phyloP scores from a whole-genome alignment of 148 eudicot species.

The Beta vulgaris region DNA sequence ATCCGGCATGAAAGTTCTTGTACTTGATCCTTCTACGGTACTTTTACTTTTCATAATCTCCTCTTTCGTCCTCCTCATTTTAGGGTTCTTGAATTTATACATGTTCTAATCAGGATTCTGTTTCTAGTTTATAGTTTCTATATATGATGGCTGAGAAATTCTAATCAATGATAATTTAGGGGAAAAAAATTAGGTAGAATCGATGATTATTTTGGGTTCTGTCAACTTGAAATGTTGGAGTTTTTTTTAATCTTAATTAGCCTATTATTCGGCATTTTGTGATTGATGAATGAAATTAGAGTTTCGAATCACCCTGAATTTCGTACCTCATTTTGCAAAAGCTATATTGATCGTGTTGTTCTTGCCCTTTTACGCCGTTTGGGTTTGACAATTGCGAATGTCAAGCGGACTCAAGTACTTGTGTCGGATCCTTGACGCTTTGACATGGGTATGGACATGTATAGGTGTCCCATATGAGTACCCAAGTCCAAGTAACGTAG shows the following conservation, averaged over 20 bases:
- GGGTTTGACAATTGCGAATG: not conserved
- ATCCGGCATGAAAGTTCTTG: slow-evolving; percentile 95
- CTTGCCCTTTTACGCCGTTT: not conserved
- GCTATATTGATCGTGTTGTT: not conserved
- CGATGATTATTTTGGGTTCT: not conserved
- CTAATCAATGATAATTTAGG: not conserved
- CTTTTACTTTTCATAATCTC: not conserved
- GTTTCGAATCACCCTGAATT: not conserved
- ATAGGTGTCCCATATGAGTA: too few species aligned
- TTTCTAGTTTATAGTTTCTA: too few species aligned
- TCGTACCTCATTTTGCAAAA: not conserved
- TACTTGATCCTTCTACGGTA: slow-evolving; percentile 88
- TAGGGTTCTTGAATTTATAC: slow-evolving; percentile 9
- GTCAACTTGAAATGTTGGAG: not conserved
- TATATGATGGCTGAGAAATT: too few species aligned
- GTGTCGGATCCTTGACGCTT: too few species aligned
- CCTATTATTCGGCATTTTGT: not conserved
- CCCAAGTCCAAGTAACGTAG: too few species aligned
- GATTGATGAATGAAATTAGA: not conserved
- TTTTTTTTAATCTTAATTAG: not conserved
- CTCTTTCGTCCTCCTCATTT: not conserved
- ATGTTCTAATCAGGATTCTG: not conserved
- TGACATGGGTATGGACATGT: too few species aligned
- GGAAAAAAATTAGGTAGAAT: not conserved
- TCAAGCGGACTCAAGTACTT: too few species aligned